phyloP scores from a whole-genome alignment of 495 filamentous ascomycete genomes.

The Cairneyella variabilis region DNA sequence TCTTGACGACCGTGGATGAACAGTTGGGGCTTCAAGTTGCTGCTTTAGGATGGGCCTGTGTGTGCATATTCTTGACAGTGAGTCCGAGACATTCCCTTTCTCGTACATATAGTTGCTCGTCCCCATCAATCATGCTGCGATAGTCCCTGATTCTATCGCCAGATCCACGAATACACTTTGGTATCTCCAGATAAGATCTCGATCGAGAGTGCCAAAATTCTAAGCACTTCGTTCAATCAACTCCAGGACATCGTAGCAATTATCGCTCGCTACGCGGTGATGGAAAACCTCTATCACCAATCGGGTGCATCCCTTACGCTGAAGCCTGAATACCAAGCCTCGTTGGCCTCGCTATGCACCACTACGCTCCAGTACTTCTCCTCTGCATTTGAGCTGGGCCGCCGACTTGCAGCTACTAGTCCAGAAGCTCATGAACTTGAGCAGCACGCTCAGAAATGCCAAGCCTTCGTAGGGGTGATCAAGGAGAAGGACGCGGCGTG shows the following conservation, averaged over 20 bases:
- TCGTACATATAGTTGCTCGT: background rate
- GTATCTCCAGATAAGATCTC: background rate
- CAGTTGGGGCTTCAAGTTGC: conserved; percentile 7
- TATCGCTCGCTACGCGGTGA: conserved; percentile 19
- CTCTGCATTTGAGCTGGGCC: background rate
- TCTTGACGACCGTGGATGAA: conserved; percentile 2
- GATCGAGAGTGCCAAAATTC: conserved; percentile 55
- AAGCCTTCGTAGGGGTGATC: background rate
- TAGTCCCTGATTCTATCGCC: background rate
- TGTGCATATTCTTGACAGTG: background rate
- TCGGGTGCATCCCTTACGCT: conserved; percentile 7
- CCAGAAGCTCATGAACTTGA: background rate
- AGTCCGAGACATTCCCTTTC: too few relatives aligned
- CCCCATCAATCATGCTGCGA: background rate
- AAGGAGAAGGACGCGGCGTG: conserved; percentile 9
- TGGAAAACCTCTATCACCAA: conserved; percentile 20
- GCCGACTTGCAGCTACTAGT: background rate
- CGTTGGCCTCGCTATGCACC: conserved; percentile 5
- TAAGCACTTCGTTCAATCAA: conserved; percentile 54
- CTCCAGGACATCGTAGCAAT: conserved; percentile 5
- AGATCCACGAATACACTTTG: background rate
- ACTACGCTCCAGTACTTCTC: conserved; percentile 10
- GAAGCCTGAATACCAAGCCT: conserved; percentile 7
- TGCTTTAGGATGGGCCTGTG: conserved; percentile 5
- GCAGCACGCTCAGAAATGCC: background rate